Conservation (phyloP, 768 basidiomycete species). For the Boletus pseudopeckii region DNA sequence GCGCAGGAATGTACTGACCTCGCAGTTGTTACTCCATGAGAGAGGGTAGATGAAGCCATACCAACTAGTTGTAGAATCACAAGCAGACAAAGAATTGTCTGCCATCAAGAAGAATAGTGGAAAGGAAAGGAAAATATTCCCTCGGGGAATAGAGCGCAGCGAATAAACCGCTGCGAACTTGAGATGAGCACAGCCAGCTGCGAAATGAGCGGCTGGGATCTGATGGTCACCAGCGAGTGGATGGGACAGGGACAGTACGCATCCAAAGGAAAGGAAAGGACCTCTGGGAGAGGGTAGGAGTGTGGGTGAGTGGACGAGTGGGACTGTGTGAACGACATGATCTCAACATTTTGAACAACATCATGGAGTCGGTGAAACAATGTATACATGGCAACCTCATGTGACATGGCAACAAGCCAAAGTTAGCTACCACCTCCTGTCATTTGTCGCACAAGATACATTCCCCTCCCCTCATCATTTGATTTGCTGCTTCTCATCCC, state of each 20-base stretch:
- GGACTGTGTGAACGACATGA: no score
- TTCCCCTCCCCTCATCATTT: constrained; percentile 60
- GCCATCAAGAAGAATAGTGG: constrained; percentile 20
- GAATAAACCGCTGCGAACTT: background rate
- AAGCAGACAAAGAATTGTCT: constrained; percentile 9
- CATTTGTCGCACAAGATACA: constrained; percentile 77
- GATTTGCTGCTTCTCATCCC: constrained; percentile 63
- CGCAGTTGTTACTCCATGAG: constrained; percentile 39
- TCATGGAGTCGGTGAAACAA: background rate
- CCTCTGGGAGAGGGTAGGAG: background rate
- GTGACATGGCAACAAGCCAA: background rate
- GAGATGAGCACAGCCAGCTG: constrained; percentile 3
- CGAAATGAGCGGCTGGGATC: constrained; percentile 5
- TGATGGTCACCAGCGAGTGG: constrained; percentile 7
- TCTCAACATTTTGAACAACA: constrained; percentile 5
- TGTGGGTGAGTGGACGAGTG: background rate
- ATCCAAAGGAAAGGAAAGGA: background rate
- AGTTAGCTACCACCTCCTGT: constrained; percentile 46
- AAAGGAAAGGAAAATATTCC: constrained; percentile 14
- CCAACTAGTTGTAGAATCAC: constrained; percentile 10
- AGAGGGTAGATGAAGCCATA: constrained; percentile 30
- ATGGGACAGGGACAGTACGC: background rate
- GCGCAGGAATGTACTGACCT: constrained; percentile 35
- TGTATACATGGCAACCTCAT: constrained; percentile 19
- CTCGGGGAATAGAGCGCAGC: constrained; percentile 6